Base-by-base conservation (phyloP, 179 eudicot genomes). In the Camellia oleifera region DNA sequence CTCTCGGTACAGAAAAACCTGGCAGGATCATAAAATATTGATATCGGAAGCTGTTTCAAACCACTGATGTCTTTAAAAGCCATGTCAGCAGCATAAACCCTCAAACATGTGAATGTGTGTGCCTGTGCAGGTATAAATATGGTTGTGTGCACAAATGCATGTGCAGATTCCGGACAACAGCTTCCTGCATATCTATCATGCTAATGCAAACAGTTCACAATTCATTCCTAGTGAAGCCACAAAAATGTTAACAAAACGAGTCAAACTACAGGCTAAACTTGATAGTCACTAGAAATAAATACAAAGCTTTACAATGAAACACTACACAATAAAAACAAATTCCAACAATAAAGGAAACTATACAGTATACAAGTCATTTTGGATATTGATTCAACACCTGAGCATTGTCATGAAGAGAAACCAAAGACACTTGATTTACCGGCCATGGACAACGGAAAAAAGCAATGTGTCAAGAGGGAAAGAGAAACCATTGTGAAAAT, bases 1-100 rank as follows among this genome's bases (percentile, higher is more conserved):
- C 97, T 95, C 97, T 85, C 95, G 93, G 90, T 93, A 86, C 97
- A 93, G 95, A 91, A 94, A 93, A 95, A 95, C 98, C 98, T 95
- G 98, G 97, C 91, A 89, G 92, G 98, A 87, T 86, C 98, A 86
- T 77, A 74, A 53, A 42, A 57, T 7, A 74, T 90, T 70, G 69
- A 76, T 94, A 42, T 95, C 80, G 97, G 98, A 94, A 92, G 98
- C 99, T 88, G 90, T 84, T 87, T 72, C 54, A 79, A 76, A 78
- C 86, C 88, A 82, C 88, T 77, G 69, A 80, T 76, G 82, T 82
- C 64, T 26, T 70, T 58, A 76, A 68, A 86, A 81, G 85, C 89
- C 93, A 82, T 54, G 77, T 63, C 79, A 81, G 78, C 62, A 58
- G 74, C 80, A 76, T 54, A 32, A 57, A 56, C 40, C n/a, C 58